phyloP scores from a whole-genome alignment of 768 basidiomycete species.

The Panaeolus cyanescens region DNA sequence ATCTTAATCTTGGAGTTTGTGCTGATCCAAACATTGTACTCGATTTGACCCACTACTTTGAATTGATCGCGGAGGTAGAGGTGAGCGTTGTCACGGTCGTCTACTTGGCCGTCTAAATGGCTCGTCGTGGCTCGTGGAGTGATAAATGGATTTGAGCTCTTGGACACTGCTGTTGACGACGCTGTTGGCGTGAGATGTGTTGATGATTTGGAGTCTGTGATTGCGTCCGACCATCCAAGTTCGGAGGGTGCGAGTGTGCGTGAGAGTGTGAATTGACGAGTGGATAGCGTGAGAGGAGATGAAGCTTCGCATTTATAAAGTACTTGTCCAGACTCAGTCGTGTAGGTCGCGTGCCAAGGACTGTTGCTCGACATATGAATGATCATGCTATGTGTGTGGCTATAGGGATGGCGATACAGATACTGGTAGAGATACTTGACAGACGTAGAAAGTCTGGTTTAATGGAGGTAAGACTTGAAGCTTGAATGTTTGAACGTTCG shows the following conservation, averaged over 20 bases:
- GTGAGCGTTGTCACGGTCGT: neutral
- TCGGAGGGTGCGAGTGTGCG: neutral
- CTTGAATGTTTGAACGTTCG: no score
- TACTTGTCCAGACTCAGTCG: neutral
- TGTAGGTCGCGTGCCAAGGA: neutral
- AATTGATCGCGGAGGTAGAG: neutral
- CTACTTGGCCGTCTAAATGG: no score
- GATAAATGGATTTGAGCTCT: no score
- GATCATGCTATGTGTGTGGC: no score
- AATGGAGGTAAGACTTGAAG: no score
- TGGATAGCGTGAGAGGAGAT: neutral
- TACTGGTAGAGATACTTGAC: no score
- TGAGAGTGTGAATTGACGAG: neutral
- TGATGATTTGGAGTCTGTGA: neutral
- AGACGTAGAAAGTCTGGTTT: no score
- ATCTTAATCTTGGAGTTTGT: neutral
- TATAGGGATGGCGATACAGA: no score
- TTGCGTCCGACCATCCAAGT: neutral
- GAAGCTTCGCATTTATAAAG: neutral
- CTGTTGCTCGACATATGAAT: no score
- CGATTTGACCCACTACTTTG: neutral
- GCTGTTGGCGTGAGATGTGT: neutral
- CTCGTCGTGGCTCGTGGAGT: no score
- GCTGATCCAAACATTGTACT: neutral
- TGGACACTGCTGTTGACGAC: neutral